Base-by-base conservation (phyloP, 2,329 filamentous ascomycete genomes). In the Colletotrichum zoysiae region DNA sequence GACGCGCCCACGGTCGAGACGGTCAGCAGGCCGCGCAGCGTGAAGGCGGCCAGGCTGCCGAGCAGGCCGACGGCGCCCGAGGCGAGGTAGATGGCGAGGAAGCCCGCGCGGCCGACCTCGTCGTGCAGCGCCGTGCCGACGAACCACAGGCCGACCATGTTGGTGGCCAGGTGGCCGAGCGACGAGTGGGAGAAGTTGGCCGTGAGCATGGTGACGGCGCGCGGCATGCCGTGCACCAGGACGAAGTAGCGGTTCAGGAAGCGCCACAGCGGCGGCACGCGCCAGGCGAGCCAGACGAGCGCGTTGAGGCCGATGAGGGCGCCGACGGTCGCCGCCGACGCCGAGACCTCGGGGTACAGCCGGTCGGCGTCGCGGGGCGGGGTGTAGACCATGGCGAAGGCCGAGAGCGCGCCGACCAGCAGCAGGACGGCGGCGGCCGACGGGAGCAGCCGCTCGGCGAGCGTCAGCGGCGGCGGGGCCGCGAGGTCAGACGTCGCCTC, bases 101-200 rank as follows among this genome's bases (percentile, higher is more conserved):
- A 94, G 67, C 88, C 86, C 18, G 87, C 91, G 14, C 92, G 86
- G 14, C 91, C 92, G 35, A 94, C 82, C 75, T 94, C 91, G 73
- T 93, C 90, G 80, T 93, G 91, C 44, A 94, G 83, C 1, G 86
- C 84, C 12, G 87, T 87, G 33, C 92, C 93, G 23, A 94, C 84
- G 76, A 93, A 83, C 84, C 86, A 91, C 5, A 95, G 83, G 51
- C 87, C 83, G 11, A 86, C 75, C 87, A 93, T 90, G 81, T 95
- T 95, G 53, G 85, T 78, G 33, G 85, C 71, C 48, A 93, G 79
- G 79, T 96, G 93, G 58, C 80, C 77, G 23, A 90, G 74, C 3
- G 80, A 82, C 65, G 92, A 88, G 82, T 96, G 93, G 26, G 90
- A 92, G 82, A 95, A 93, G 61, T 89, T 83, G 75, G 89, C 89